Evolutionary conservation across 208 protist species (phyloP).

Genomic region (Angomonas ambiguus): DNA sequence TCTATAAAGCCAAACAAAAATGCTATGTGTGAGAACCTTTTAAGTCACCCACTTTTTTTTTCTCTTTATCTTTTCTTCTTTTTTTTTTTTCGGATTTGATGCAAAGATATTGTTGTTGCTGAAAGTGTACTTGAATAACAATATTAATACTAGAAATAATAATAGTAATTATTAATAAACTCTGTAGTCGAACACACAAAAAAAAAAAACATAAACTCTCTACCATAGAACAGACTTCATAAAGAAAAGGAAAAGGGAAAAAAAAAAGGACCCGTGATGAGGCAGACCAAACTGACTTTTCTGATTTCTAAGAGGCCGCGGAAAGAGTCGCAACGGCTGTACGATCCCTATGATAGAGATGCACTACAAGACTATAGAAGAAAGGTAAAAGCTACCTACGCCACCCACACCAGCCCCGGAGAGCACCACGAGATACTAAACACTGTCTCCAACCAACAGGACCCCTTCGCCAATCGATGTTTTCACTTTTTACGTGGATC

Average conservation of each 20-base stretch:
- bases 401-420: not conserved
- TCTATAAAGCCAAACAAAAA: not conserved
- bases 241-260: not conserved
- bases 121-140: not conserved
- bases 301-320: not conserved
- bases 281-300: not conserved
- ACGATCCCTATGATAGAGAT: not conserved
- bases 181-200: not conserved
- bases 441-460: not conserved
- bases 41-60: not conserved
- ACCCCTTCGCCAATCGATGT: not conserved
- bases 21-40: too few species aligned
- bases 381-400: not conserved
- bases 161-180: not conserved
- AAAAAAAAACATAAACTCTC: too few species aligned
- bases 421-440: not conserved
- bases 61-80: not conserved
- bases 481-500: not conserved
- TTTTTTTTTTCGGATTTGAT: not conserved
- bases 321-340: not conserved
- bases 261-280: not conserved
- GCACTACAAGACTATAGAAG: not conserved
- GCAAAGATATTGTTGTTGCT: not conserved
- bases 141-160: not conserved
- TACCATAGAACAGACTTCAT: too few species aligned